Conservation (phyloP, 371 early-diverging fungal species). For the Nematocida homosporus region DNA sequence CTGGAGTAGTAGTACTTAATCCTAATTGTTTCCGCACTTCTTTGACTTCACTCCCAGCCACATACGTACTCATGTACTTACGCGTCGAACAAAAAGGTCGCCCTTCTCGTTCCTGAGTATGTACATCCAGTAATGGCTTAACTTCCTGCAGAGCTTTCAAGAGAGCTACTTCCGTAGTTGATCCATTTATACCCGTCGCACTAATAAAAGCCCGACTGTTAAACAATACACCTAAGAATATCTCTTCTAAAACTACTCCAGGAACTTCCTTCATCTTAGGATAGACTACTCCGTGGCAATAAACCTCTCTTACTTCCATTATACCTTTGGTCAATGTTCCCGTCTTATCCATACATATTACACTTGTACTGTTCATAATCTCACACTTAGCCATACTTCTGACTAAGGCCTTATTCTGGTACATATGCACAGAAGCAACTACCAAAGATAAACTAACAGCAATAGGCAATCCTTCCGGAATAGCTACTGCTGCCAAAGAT, state of each 20-base stretch:
- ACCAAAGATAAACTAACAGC: constrained; percentile 91
- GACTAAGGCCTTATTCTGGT: constrained; percentile 86
- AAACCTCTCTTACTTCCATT: constrained; percentile 70
- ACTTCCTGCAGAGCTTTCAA: constrained; percentile 70
- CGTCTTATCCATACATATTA: constrained; percentile 95
- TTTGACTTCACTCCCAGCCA: background rate
- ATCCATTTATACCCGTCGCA: constrained; percentile 70
- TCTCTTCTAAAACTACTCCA: background rate
- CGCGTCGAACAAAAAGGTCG: constrained; percentile 73
- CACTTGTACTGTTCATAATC: constrained; percentile 85
- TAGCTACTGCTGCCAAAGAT: constrained; percentile 93
- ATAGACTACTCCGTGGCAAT: background rate
- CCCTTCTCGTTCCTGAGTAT: background rate
- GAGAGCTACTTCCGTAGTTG: constrained; percentile 78
- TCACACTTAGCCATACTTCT: constrained; percentile 82
- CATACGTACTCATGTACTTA: constrained; percentile 76
- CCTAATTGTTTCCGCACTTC: background rate
- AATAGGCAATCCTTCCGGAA: constrained; percentile 92
- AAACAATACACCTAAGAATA: constrained; percentile 69
- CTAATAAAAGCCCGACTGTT: constrained; percentile 83
- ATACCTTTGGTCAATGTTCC: constrained; percentile 94
- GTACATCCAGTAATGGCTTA: constrained; percentile 68
- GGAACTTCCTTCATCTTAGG: background rate
- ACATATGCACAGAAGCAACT: constrained; percentile 89
- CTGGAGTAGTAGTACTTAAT: background rate